These are phyloP conservation scores for Fusarium verrucosum DNA, from an alignment of 2,329 filamentous ascomycete species.

Conservation along the genomic window DNA sequence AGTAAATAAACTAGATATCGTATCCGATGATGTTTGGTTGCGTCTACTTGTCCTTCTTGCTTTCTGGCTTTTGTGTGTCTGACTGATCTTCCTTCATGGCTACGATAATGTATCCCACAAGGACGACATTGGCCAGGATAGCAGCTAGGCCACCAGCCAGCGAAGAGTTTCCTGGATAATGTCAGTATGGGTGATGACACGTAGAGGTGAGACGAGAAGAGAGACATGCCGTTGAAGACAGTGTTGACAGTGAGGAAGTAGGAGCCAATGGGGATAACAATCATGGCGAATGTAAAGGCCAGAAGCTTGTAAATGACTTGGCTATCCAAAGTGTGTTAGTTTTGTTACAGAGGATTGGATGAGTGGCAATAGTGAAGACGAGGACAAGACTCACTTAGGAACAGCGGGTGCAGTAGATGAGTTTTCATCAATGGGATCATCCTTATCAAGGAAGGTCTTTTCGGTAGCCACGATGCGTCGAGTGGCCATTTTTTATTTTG, in stretches of 20 bases:
- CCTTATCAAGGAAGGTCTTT: slow-evolving; percentile 72
- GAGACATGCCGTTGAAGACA: slow-evolving; percentile 74
- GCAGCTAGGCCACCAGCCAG: slow-evolving; percentile 87
- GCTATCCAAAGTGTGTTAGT: slow-evolving; percentile 53
- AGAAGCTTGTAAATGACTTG: slow-evolving; percentile 91
- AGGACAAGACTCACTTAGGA: slow-evolving; percentile 69
- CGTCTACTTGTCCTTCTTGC: slow-evolving; percentile 60
- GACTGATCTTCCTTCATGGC: slow-evolving; percentile 84
- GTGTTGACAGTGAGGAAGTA: slow-evolving; percentile 85
- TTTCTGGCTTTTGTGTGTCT: slow-evolving; percentile 55
- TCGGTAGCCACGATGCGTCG: slow-evolving; percentile 72
- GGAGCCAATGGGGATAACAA: slow-evolving; percentile 83
- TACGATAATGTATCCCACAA: slow-evolving; percentile 89
- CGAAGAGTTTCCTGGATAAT: slow-evolving; percentile 78
- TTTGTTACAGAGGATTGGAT: not conserved
- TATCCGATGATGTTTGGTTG: not conserved
- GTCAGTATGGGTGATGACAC: slow-evolving; percentile 19
- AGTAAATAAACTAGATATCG: not conserved
- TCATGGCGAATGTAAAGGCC: slow-evolving; percentile 91
- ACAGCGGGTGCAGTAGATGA: slow-evolving; percentile 85
- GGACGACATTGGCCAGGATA: slow-evolving; percentile 87
- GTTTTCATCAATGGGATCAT: slow-evolving; percentile 62
- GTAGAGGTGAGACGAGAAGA: not conserved
- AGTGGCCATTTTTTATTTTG: slow-evolving; percentile 68
- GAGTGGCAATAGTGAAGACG: slow-evolving; percentile 9